Base-by-base conservation (phyloP, 2,329 filamentous ascomycete species). In the Stemphylium beticola region DNA sequence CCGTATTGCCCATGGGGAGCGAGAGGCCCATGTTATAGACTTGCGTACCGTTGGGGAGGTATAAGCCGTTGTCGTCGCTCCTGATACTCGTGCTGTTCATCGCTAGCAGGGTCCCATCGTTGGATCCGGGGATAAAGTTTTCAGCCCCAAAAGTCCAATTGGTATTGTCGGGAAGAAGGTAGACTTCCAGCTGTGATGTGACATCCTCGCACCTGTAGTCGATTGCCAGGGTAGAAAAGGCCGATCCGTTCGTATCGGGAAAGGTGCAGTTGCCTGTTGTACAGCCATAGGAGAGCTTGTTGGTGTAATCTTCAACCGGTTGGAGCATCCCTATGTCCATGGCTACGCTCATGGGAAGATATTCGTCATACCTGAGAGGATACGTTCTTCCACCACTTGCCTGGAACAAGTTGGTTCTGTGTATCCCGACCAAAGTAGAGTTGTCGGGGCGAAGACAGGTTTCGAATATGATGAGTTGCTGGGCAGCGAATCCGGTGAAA, bases 211-310 rank as follows among this genome's bases (percentile, higher is more conserved):
- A 60, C 22, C 22, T 10, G 15, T 52, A 42, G 18, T 18, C 24
- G 17, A 57, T 38, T 32, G 42, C 55, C 15, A 60, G 7, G 11
- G 57, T 58, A 14, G 54, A 55, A 12, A 53, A 60, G 1, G 54
- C 38, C 24, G 54, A 44, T 4, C 40, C 44, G 17, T 49, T 31
- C 20, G 31, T 31, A 11, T 18, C 4, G 2, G 49, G 38, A 36
- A 61, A 61, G 10, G 46, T 53, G 37, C 58, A 61, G 32, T 61
- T 58, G 12, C 58, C 58, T 10, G 34, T 61, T 12, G n/a, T 41
- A 22, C 58, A 61, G 22, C 55, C 50, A 12, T 33, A 44, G 18
- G 55, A 49, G 22, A 58, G 56, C 14, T 39, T 24, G 14, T 20
- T 53, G 17, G 58, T 60, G 24, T 33, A 42, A 39, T 58, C 55